These are phyloP conservation scores for Schrenkiella parvula DNA, from an alignment of 345 rosid species.

Conservation along the genomic window DNA sequence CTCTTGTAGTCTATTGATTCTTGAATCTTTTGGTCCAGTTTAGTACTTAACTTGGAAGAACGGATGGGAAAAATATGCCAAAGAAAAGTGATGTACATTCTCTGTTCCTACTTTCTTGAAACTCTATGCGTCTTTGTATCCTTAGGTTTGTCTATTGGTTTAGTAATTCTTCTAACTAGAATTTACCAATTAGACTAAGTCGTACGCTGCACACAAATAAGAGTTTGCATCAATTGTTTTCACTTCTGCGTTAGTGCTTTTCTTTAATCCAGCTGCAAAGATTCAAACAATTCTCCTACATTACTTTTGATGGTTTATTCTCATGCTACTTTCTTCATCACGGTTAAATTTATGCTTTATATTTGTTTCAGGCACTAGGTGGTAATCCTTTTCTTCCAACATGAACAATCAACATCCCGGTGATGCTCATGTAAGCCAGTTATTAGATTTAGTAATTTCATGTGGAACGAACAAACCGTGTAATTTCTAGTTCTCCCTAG, in stretches of 20 bases:
- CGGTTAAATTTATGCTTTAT: background rate
- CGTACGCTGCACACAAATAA: background rate
- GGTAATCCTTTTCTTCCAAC: conserved; percentile 24
- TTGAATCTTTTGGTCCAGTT: background rate
- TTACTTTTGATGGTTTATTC: background rate
- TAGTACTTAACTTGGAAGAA: conserved; percentile 2
- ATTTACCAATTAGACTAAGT: background rate
- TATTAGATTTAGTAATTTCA: background rate
- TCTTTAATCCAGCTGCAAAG: background rate
- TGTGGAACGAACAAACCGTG: background rate
- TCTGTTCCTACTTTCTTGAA: background rate
- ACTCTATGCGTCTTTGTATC: background rate
- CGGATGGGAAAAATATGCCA: background rate
- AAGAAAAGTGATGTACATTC: conserved; percentile 7
- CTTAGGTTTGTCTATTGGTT: background rate
- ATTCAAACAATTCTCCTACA: background rate
- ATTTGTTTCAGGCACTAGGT: conserved; percentile 18
- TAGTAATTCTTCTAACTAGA: background rate
- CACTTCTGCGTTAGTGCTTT: background rate
- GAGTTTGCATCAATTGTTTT: background rate
- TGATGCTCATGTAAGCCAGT: conserved; percentile 51
- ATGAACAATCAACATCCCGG: conserved; percentile 56
- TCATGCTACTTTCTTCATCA: background rate
- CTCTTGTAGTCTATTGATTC: background rate
- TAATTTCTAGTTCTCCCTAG: background rate